phyloP scores from a whole-genome alignment of 768 basidiomycete species.

The Lactarius deliciosus region DNA sequence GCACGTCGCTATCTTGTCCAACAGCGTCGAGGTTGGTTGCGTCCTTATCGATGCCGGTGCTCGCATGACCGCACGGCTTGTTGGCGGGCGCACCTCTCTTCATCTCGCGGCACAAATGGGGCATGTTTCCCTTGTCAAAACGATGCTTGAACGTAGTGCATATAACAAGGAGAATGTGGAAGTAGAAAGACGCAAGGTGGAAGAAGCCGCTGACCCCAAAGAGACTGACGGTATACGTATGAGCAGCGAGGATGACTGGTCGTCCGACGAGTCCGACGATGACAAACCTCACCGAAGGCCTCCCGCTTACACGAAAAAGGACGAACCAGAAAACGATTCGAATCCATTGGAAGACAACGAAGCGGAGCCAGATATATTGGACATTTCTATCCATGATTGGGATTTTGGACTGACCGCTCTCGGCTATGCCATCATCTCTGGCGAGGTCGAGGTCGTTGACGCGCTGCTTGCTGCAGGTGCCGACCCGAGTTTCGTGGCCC shows the following conservation, averaged over 20 bases:
- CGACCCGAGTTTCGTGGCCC: slow-evolving; percentile 41
- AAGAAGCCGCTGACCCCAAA: slow-evolving; percentile 19
- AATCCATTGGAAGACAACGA: slow-evolving; percentile 50
- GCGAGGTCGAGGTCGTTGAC: slow-evolving; percentile 46
- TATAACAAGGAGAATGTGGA: slow-evolving; percentile 34
- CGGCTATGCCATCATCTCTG: slow-evolving; percentile 50
- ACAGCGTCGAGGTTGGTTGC: slow-evolving; percentile 46
- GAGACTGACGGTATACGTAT: slow-evolving; percentile 25
- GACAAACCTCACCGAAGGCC: slow-evolving; percentile 28
- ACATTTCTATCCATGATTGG: slow-evolving; percentile 56
- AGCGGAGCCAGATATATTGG: slow-evolving; percentile 55
- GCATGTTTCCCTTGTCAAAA: slow-evolving; percentile 43
- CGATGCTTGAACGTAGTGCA: slow-evolving; percentile 52
- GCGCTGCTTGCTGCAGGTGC: slow-evolving; percentile 49
- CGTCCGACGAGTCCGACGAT: slow-evolving; percentile 21
- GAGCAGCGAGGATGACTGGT: slow-evolving; percentile 32
- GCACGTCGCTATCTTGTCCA: slow-evolving; percentile 55
- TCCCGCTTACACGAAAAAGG: slow-evolving; percentile 33
- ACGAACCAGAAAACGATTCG: slow-evolving; percentile 32
- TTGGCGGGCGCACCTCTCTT: slow-evolving; percentile 54
- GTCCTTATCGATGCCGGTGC: slow-evolving; percentile 57
- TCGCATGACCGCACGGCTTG: slow-evolving; percentile 54
- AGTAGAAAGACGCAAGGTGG: slow-evolving; percentile 31
- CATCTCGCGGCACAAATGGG: slow-evolving; percentile 58
- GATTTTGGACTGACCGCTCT: slow-evolving; percentile 56